Conservation (phyloP, 2,329 filamentous ascomycete species). For the Daldinia eschscholtzii region DNA sequence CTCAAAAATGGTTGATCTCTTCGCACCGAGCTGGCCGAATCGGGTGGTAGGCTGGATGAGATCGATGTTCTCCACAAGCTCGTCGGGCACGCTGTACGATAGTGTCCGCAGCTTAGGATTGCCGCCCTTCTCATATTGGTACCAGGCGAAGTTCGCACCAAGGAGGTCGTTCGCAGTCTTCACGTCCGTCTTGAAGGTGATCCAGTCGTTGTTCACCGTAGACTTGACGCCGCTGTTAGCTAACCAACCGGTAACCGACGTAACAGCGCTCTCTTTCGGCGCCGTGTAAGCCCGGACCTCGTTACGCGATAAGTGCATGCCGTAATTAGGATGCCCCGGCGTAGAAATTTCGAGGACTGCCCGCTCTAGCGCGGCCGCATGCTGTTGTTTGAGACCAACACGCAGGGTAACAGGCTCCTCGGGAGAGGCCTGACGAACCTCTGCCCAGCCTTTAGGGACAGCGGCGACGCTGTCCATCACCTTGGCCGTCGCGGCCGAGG, state of each 20-base stretch:
- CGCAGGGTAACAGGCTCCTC: conserved; percentile 46
- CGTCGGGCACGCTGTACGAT: conserved; percentile 54
- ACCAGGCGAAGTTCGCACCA: conserved; percentile 59
- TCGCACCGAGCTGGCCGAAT: conserved; percentile 58
- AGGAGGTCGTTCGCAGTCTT: conserved; percentile 60
- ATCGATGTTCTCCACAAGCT: conserved; percentile 57
- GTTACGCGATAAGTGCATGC: conserved; percentile 62
- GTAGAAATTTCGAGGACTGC: conserved; percentile 63
- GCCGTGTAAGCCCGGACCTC: conserved; percentile 64
- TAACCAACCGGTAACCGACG: conserved; percentile 62
- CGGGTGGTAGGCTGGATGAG: conserved; percentile 65
- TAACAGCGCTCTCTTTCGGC: conserved; percentile 56
- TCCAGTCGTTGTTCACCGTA: conserved; percentile 55
- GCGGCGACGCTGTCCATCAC: conserved; percentile 49
- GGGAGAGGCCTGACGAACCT: conserved; percentile 44
- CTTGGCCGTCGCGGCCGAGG: conserved; percentile 48
- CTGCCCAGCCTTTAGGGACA: conserved; percentile 49
- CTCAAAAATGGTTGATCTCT: conserved; percentile 50
- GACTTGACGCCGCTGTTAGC: conserved; percentile 54
- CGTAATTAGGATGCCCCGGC: conserved; percentile 61
- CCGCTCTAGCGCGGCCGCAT: conserved; percentile 56
- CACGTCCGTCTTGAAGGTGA: conserved; percentile 59
- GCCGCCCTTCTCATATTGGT: conserved; percentile 57
- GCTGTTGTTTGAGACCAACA: conserved; percentile 48
- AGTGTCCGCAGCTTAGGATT: conserved; percentile 56